Evolutionary conservation across 805 yeast species (phyloP), one percentile per base, ranked within the genome.

Genomic region (Metschnikowia lunata): DNA sequence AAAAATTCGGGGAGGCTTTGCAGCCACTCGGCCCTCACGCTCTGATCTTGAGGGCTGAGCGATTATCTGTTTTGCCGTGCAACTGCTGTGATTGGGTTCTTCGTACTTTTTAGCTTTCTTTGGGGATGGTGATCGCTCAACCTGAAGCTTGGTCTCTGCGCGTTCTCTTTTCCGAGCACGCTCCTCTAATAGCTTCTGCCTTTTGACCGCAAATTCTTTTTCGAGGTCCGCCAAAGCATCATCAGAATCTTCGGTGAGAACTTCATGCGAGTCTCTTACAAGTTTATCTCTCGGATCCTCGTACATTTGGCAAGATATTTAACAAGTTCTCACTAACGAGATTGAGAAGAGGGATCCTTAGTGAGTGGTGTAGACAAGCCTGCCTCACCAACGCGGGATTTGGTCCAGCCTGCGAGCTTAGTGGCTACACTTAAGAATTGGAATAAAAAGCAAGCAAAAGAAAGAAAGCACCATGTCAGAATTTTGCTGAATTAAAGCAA

Each of bases 191-290:
- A 54, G 38, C 34, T 42, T 43, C 33, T 48, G 59, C 54, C 29
- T 64, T 31, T 37, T 61, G 58, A 49, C 59, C 14, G 54, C 59
- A 34, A 46, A 69, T 45, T 70, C 74, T 47, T 71, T 71, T 41
- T 64, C 60, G 15, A 71, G 47, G 44, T 70, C 69, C 0, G 61
- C 59, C 13, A 67, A 46, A 29, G 66, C 74, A 38, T 71, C 74
- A 12, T 60, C 64, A 2, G 71, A 67, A 33, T 62, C 67, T 30
- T 61, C 71, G 1, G 74, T 71, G 13, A 68, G 58, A 11, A 58
- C 54, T 32, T 66, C 69, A 8, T 63, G 62, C 1, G 58, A 51
- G 26, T 57, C 53, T 7, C 35, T 31, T 8, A 45, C 49, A 27
- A 26, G 15, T 7, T 48, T 52, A 30, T 64, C 63, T 43, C 73